Evolutionary conservation across 1,284 basidiomycete genomes (phyloP), one percentile per base, ranked within the genome.

Genomic region (Microbotryum violaceum): DNA sequence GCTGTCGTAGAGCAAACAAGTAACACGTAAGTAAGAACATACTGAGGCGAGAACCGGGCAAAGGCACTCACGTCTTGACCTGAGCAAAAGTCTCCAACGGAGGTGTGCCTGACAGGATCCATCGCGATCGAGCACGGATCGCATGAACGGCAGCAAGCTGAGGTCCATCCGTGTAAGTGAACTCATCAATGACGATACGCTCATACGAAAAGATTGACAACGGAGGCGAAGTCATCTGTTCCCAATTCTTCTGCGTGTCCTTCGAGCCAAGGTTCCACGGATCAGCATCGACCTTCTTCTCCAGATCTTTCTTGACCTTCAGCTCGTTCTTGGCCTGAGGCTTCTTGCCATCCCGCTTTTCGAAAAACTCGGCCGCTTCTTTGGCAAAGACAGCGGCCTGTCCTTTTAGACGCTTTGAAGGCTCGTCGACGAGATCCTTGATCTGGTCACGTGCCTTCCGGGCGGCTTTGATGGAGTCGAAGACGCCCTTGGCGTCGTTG

Each of bases 101-200:
- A 2, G 92, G 93, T 21, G 92, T 97, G 45, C 93, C 92, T 0
- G 92, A 97, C n/a, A 97, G 81, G 4, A 97, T 89, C 92, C 92
- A 97, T 59, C 85, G 86, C 64, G 88, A 82, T 61, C 87, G 85
- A 0, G 89, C 86, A 27, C 85, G 82, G 27, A 94, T 76, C 47
- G 82, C 83, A 4, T 89, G 89, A 33, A 94, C 81, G 69, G 92
- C 82, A 1, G 88, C 80, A 59, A 89, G 85, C 9, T 85, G 81
- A 70, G 88, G 85, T 57, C 87, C 89, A 45, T 87, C 85, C 18
- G 94, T 81, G 73, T 97, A 97, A 1, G 92, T 94, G 75, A 94
- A 97, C 75, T 97, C 92, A 77, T 97, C 93, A 52, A 96, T 85
- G 56, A 96, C 87, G 54, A 89, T 83, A 3, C 92, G 86, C 8